phyloP scores from a whole-genome alignment of 768 basidiomycete genomes.

The Termitomyces sp. region DNA sequence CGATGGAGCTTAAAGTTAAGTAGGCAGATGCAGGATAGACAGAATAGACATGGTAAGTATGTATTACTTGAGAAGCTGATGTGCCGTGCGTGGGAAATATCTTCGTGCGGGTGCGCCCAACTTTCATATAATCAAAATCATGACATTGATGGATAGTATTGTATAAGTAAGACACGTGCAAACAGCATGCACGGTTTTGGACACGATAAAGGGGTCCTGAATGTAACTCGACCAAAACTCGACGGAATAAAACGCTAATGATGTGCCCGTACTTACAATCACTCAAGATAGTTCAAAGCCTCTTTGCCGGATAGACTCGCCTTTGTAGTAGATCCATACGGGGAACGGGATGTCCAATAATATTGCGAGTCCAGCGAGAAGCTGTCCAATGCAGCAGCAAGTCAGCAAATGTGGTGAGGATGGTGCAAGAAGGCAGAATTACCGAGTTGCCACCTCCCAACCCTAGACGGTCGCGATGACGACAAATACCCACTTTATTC shows the following conservation, averaged over 20 bases:
- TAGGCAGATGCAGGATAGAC: too few species aligned
- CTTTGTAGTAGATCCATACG: conserved; percentile 65
- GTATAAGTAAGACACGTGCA: too few species aligned
- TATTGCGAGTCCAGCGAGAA: conserved; percentile 50
- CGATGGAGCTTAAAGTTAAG: too few species aligned
- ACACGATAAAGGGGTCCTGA: too few species aligned
- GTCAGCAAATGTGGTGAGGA: conserved; percentile 28
- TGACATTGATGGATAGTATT: too few species aligned
- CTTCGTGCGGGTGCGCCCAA: too few species aligned
- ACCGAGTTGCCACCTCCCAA: conserved; percentile 66
- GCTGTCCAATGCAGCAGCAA: not conserved
- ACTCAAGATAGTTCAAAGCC: conserved; percentile 19
- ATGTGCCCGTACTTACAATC: not conserved
- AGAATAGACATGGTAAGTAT: too few species aligned
- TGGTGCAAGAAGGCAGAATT: conserved; percentile 15
- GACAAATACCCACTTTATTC: conserved; percentile 59
- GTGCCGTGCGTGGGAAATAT: too few species aligned
- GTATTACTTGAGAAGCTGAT: too few species aligned
- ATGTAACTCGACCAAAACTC: not conserved
- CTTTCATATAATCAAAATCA: too few species aligned
- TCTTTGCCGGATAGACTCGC: conserved; percentile 51
- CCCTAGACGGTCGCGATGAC: conserved; percentile 47
- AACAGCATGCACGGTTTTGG: too few species aligned
- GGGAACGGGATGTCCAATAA: conserved; percentile 71
- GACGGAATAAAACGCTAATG: too few species aligned